Evolutionary conservation across 2,329 filamentous ascomycete genomes (phyloP).

Genomic region (Dactylellina sp.): DNA sequence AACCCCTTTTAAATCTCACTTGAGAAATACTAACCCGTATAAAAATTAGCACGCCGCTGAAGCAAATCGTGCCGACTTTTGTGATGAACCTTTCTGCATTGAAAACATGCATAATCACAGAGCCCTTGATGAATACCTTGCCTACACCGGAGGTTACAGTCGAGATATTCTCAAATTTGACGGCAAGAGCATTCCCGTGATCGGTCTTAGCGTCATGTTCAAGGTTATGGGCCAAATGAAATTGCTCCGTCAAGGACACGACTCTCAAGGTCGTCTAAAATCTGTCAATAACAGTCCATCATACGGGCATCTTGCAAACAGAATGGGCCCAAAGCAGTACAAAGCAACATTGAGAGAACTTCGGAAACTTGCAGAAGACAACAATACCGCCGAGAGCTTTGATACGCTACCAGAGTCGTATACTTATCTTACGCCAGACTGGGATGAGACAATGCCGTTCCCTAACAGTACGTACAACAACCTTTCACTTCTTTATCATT

Average conservation of each 20-base stretch:
- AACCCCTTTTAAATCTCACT: not conserved
- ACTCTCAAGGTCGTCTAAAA: conserved; percentile 57
- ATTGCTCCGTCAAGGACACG: conserved; percentile 55
- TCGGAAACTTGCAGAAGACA: conserved; percentile 20
- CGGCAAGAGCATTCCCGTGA: conserved; percentile 40
- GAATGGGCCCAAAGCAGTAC: conserved; percentile 51
- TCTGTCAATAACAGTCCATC: conserved; percentile 56
- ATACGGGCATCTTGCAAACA: conserved; percentile 55
- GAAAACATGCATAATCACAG: conserved; percentile 52
- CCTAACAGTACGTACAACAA: conserved; percentile 46
- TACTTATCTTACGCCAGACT: conserved; percentile 57
- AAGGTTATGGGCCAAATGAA: conserved; percentile 59
- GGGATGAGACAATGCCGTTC: conserved; percentile 58
- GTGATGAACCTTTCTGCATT: conserved; percentile 49
- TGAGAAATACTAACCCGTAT: not conserved
- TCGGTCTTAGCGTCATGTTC: conserved; percentile 54
- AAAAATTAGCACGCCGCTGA: conserved; percentile 29
- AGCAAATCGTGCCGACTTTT: conserved; percentile 34
- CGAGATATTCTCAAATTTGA: conserved; percentile 42
- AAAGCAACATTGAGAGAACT: conserved; percentile 16
- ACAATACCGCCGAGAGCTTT: conserved; percentile 43
- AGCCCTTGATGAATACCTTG: conserved; percentile 31
- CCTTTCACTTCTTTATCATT: not conserved
- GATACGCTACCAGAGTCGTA: conserved; percentile 49
- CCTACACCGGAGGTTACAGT: conserved; percentile 37